Conservation (phyloP, 768 basidiomycete species). For the Phaeolepiota aurea region DNA sequence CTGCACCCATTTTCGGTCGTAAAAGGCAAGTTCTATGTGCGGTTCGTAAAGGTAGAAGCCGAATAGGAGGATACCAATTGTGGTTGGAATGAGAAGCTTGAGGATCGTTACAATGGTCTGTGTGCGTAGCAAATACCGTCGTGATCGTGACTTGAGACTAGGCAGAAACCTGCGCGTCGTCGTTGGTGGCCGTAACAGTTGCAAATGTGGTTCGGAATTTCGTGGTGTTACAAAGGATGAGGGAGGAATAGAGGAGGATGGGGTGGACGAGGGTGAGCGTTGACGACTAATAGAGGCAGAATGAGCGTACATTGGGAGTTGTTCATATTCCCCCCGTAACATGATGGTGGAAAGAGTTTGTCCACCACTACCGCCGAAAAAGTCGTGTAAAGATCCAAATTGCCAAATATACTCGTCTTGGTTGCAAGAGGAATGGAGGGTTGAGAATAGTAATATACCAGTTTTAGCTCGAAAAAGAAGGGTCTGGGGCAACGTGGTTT, state of each 20-base stretch:
- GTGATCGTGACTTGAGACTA: slow-evolving; percentile 18
- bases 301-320: slow-evolving; percentile 40
- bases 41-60: slow-evolving; percentile 63
- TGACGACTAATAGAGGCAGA: slow-evolving; percentile 20
- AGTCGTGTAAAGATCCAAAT: too few relatives aligned
- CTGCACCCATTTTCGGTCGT: slow-evolving; percentile 67
- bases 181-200: slow-evolving; percentile 12
- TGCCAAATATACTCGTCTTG: too few relatives aligned
- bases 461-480: too few relatives aligned
- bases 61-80: slow-evolving; percentile 31
- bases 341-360: too few relatives aligned
- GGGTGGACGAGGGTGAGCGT: slow-evolving; percentile 12
- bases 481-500: too few relatives aligned
- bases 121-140: too few relatives aligned
- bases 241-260: slow-evolving; percentile 8
- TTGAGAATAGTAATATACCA: too few relatives aligned
- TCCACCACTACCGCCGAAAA: too few relatives aligned
- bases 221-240: too few relatives aligned
- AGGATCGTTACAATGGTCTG: slow-evolving; percentile 28
- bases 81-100: slow-evolving; percentile 33
- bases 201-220: slow-evolving; percentile 3
- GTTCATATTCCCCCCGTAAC: slow-evolving; percentile 36
- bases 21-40: slow-evolving; percentile 80
- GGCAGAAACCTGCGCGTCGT: slow-evolving; percentile 9
- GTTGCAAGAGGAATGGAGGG: too few relatives aligned